Percentiles rank a stretch among this genome's conserved stretches.
These are phyloP conservation scores for Globisporangium echinulatum DNA, from an alignment of 352 stramenopile species.

Conservation along the genomic window DNA sequence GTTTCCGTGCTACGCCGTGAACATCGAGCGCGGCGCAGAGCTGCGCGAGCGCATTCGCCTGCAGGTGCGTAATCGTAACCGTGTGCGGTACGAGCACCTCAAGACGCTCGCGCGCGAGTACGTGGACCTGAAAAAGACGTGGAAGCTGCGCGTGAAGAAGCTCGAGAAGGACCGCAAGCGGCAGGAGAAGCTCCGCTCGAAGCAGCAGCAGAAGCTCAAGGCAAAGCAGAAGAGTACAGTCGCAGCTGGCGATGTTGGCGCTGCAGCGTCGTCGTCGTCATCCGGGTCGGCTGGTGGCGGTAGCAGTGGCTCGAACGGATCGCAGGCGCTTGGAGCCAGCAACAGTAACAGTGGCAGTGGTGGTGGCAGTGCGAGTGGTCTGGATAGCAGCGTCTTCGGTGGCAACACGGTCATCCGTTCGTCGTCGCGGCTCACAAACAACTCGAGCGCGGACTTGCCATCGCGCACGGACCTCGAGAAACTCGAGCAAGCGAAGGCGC, in stretches of 20 bases:
- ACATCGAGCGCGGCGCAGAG: slow-evolving; percentile 43
- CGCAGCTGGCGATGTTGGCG: slow-evolving; percentile 13
- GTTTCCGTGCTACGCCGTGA: slow-evolving; percentile 69
- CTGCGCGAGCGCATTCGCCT: slow-evolving; percentile 49
- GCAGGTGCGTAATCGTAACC: slow-evolving; percentile 64
- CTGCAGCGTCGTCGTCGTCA: slow-evolving; percentile 1
- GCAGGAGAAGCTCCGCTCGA: slow-evolving; percentile 71
- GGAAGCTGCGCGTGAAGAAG: slow-evolving; percentile 81
- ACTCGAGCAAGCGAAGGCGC: slow-evolving; percentile 70
- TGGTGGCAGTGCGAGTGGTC: slow-evolving; percentile 17
- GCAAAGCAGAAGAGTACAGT: slow-evolving; percentile 32
- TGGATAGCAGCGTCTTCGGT: slow-evolving; percentile 2
- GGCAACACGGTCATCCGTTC: slow-evolving; percentile 43
- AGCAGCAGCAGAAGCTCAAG: slow-evolving; percentile 58
- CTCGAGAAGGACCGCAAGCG: slow-evolving; percentile 85
- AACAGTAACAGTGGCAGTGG: background rate
- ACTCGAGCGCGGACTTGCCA: slow-evolving; percentile 70
- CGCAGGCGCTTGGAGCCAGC: background rate
- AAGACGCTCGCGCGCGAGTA: slow-evolving; percentile 74
- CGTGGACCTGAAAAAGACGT: slow-evolving; percentile 71
- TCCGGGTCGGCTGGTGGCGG: background rate
- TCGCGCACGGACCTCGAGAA: slow-evolving; percentile 73
- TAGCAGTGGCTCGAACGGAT: background rate
- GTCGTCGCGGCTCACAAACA: slow-evolving; percentile 83
- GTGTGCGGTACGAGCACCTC: slow-evolving; percentile 53